These are phyloP conservation scores for Nakaseomyces delphensis DNA, from an alignment of 1,139 yeast species.

Conservation along the genomic window DNA sequence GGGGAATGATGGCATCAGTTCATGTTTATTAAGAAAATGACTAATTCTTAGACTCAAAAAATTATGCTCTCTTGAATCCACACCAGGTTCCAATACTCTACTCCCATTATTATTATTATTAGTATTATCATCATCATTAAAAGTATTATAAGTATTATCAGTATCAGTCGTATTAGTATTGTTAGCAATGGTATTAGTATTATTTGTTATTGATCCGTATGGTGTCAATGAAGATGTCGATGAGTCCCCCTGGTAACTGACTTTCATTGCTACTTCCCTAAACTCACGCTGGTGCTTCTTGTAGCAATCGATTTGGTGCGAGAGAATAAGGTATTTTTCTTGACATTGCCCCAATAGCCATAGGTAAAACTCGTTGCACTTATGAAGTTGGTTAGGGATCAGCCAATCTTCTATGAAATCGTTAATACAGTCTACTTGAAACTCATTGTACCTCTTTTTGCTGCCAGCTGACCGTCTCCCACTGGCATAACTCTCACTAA, in stretches of 20 bases:
- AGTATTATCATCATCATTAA: background rate
- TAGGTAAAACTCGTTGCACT: constrained; percentile 30
- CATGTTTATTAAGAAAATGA: constrained; percentile 18
- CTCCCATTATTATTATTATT: background rate
- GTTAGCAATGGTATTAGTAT: background rate
- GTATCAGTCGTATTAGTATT: background rate
- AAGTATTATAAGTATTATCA: background rate
- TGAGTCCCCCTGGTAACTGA: background rate
- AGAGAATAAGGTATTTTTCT: constrained; percentile 18
- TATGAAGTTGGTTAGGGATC: constrained; percentile 23
- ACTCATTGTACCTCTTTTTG: constrained; percentile 11
- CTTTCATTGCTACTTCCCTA: constrained; percentile 1
- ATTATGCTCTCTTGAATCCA: background rate
- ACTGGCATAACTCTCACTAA: constrained; percentile 7
- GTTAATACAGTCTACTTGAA: constrained; percentile 19
- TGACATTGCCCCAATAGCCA: constrained; percentile 27
- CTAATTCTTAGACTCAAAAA: background rate
- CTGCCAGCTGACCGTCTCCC: constrained; percentile 3
- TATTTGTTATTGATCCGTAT: constrained; percentile 4
- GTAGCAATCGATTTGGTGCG: constrained; percentile 21
- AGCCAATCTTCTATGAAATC: constrained; percentile 31
- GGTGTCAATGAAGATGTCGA: background rate
- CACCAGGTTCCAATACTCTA: background rate
- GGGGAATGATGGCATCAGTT: constrained; percentile 30
- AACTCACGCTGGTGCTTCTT: constrained; percentile 15